These are phyloP conservation scores for Aspergillus sclerotiicarbonarius DNA, from an alignment of 495 filamentous ascomycete genomes.

Conservation along the genomic window DNA sequence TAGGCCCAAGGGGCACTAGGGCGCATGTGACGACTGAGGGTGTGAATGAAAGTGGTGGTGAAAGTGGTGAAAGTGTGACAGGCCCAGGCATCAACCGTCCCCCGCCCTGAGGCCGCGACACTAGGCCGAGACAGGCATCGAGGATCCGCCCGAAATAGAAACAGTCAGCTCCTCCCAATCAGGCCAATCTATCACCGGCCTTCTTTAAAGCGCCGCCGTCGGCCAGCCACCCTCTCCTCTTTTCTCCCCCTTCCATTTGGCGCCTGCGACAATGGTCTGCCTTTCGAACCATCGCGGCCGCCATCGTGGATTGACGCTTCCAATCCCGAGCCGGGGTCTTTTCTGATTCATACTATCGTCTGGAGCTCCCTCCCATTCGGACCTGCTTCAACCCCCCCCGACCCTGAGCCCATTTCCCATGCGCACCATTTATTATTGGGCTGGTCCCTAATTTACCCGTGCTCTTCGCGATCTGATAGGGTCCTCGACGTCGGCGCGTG, in stretches of 20 bases:
- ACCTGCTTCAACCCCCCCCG: too few species aligned
- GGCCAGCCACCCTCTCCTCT: slow-evolving; percentile 20
- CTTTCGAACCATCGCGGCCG: slow-evolving; percentile 3
- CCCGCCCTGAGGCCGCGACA: slow-evolving; percentile 33
- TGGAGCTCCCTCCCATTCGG: not conserved
- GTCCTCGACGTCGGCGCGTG: not conserved
- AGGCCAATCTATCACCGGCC: slow-evolving; percentile 19
- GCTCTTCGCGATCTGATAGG: slow-evolving; percentile 4
- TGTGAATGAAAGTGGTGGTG: not conserved
- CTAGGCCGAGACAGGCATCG: slow-evolving; percentile 21
- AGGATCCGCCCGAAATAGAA: slow-evolving; percentile 28
- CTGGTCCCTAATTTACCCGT: slow-evolving; percentile 21
- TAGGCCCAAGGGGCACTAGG: not conserved
- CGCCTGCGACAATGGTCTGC: slow-evolving; percentile 16
- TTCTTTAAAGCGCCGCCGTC: slow-evolving; percentile 25
- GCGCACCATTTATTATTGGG: slow-evolving; percentile 15
- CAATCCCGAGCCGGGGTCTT: slow-evolving; percentile 6
- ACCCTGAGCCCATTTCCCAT: not conserved
- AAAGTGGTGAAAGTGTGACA: not conserved
- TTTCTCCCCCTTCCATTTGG: slow-evolving; percentile 12
- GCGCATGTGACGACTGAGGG: slow-evolving; percentile 1
- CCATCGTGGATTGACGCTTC: slow-evolving; percentile 11
- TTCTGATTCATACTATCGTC: slow-evolving; percentile 4
- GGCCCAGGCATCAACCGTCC: slow-evolving; percentile 19
- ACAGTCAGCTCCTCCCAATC: slow-evolving; percentile 23